Percentiles rank a stretch among this genome's conserved stretches.
Evolutionary conservation across 2,329 filamentous ascomycete species (phyloP).

Genomic region (Knufia fluminis): DNA sequence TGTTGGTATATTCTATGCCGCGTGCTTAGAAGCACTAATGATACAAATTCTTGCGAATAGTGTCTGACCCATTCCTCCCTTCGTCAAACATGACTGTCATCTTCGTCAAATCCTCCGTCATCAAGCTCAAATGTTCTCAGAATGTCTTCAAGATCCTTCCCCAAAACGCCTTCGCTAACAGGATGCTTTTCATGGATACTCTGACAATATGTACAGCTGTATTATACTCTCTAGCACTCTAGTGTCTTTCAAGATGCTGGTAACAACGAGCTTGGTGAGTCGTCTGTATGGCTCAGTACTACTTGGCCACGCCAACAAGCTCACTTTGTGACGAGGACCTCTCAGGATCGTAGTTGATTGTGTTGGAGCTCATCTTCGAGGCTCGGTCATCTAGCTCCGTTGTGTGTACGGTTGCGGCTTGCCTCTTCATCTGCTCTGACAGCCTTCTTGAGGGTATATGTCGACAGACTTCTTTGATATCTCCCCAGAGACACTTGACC

Average conservation of each 20-base stretch:
- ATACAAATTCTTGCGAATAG: no score
- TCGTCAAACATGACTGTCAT: no score
- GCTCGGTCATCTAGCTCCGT: not conserved
- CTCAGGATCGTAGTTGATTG: not conserved
- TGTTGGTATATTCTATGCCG: no score
- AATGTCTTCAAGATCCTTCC: no score
- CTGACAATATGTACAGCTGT: no score
- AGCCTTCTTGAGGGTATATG: not conserved
- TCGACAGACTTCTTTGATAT: constrained; percentile 1
- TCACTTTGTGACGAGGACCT: constrained; percentile 4
- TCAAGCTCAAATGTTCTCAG: no score
- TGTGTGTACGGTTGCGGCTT: not conserved
- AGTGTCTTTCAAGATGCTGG: not conserved
- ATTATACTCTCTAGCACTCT: not conserved
- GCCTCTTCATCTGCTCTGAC: not conserved
- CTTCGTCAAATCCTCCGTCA: no score
- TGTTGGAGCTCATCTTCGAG: not conserved
- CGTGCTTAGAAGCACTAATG: no score
- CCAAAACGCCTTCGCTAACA: no score
- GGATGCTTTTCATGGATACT: no score
- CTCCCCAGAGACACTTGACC: constrained; percentile 34
- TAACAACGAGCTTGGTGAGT: not conserved
- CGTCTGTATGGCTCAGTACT: not conserved
- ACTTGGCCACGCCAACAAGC: constrained; percentile 1
- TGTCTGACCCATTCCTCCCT: no score